phyloP scores from a whole-genome alignment of 331 rosid species.

The Arachis monticola region DNA sequence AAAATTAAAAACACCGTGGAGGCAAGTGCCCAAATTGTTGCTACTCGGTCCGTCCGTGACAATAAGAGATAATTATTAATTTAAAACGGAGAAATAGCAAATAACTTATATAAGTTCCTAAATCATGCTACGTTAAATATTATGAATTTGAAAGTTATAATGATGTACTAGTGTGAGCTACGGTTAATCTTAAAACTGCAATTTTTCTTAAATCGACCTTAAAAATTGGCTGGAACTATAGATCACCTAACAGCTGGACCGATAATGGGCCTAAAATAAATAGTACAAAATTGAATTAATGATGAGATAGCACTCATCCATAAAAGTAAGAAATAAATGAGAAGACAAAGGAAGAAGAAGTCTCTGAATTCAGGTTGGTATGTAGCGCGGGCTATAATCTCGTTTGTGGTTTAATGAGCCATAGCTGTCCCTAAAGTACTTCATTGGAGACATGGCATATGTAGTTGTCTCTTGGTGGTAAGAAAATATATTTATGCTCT shows the following conservation, averaged over 20 bases:
- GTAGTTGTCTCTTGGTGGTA: constrained; percentile 32
- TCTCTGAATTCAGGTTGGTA: constrained; percentile 37
- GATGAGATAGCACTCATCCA: neutral
- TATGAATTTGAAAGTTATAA: neutral
- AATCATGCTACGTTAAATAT: neutral
- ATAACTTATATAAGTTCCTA: no score
- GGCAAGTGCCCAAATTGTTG: no score
- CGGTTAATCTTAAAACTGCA: neutral
- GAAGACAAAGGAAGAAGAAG: constrained; percentile 4
- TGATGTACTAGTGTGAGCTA: neutral
- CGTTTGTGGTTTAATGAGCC: constrained; percentile 30
- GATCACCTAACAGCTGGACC: neutral
- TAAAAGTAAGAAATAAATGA: constrained; percentile 22
- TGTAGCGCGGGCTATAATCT: constrained; percentile 6
- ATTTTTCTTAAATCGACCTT: neutral
- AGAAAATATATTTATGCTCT: constrained; percentile 22
- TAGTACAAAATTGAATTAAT: neutral
- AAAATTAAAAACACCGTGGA: no score
- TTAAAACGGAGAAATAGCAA: no score
- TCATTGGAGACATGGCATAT: constrained; percentile 23
- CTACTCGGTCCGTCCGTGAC: no score
- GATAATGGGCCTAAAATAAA: constrained; percentile 2
- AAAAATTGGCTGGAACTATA: constrained; percentile 10
- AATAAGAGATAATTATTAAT: no score
- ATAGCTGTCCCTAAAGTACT: constrained; percentile 14